Evolutionary conservation across 768 basidiomycete genomes (phyloP).

Genomic region (Suillus subalutaceus): DNA sequence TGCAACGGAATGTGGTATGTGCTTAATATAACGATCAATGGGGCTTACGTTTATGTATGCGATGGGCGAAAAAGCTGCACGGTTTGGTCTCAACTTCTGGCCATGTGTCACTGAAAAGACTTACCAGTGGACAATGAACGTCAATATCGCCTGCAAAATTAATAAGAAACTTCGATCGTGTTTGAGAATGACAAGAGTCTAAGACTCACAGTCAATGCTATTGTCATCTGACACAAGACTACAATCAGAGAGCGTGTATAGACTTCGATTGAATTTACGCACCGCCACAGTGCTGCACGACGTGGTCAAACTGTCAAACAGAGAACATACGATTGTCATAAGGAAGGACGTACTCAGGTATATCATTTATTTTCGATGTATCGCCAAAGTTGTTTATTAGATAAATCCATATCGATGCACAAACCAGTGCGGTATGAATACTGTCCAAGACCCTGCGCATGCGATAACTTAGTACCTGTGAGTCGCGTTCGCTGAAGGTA

Average conservation of each 20-base stretch:
- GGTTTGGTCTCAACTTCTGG: constrained; percentile 1
- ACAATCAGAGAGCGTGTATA: constrained; percentile 4
- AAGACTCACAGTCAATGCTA: constrained; percentile 33
- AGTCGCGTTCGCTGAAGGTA: not conserved
- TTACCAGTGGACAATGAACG: constrained; percentile 55
- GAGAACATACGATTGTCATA: not conserved
- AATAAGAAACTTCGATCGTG: not conserved
- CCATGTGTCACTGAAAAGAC: constrained; percentile 6
- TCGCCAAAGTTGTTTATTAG: constrained; percentile 49
- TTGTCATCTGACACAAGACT: constrained; percentile 25
- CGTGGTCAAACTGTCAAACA: not conserved
- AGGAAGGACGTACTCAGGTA: constrained; percentile 43
- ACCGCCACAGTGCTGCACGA: constrained; percentile 29
- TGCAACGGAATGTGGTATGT: constrained; percentile 11
- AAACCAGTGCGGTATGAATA: constrained; percentile 44
- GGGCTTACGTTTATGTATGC: constrained; percentile 44
- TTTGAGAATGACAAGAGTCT: not conserved
- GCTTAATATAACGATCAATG: constrained; percentile 3
- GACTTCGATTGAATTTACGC: constrained; percentile 8
- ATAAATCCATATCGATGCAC: constrained; percentile 44
- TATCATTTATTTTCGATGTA: constrained; percentile 38
- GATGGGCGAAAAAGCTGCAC: constrained; percentile 40
- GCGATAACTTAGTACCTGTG: not conserved
- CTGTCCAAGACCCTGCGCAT: constrained; percentile 37
- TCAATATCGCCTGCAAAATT: constrained; percentile 46